Evolutionary conservation across 441 rosid genomes (phyloP).

Genomic region (Erodium texanum): DNA sequence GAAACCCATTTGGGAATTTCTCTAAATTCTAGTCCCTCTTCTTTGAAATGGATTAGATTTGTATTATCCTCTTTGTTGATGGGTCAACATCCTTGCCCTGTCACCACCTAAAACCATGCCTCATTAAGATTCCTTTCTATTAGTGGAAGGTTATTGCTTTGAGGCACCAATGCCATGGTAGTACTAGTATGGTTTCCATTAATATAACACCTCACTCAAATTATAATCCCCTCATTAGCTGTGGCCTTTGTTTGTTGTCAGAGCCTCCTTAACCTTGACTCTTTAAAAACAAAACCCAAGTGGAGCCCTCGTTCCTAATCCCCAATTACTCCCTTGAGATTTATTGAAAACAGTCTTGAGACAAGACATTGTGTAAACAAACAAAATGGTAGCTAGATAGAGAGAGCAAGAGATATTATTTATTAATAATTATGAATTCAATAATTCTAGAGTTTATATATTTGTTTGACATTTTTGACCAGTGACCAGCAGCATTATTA

Average conservation of each 20-base stretch:
- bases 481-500: background rate
- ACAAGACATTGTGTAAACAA: background rate
- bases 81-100: constrained; percentile 83
- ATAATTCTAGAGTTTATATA: background rate
- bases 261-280: no score
- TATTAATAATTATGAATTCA: background rate
- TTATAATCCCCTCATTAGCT: background rate
- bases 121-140: constrained; percentile 67
- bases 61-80: constrained; percentile 86
- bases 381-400: background rate
- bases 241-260: no score
- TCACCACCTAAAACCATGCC: constrained; percentile 92
- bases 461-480: background rate
- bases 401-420: background rate
- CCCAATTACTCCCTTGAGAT: background rate
- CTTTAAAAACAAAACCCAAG: no score
- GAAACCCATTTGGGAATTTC: constrained; percentile 31
- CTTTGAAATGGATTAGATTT: constrained; percentile 57
- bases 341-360: background rate
- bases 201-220: constrained; percentile 2
- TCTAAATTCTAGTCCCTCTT: constrained; percentile 13
- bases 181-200: constrained; percentile 4
- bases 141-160: constrained; percentile 32
- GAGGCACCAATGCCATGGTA: constrained; percentile 15
- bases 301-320: background rate